A percentile compares a stretch with the other conserved stretches of the same genome.
phyloP scores from a whole-genome alignment of 2,329 filamentous ascomycete genomes.

The Truncatella angustata region DNA sequence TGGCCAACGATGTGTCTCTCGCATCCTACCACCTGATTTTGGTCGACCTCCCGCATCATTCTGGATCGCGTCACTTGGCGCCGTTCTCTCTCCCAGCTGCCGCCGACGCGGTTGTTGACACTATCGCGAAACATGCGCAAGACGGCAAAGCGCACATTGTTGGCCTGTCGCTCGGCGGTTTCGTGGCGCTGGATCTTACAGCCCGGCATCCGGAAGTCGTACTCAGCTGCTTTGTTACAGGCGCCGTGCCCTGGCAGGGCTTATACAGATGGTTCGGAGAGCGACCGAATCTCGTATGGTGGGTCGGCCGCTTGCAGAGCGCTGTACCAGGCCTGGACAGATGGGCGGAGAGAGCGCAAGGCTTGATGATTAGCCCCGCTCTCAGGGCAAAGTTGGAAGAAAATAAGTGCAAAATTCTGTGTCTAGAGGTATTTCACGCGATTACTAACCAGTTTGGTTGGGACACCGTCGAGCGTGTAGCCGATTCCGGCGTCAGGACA shows the following conservation, averaged over 20 bases:
- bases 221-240: conserved; percentile 1
- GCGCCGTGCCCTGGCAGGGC: neutral
- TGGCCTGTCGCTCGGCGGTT: conserved; percentile 9
- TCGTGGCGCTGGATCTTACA: conserved; percentile 2
- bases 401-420: neutral
- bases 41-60: conserved; percentile 8
- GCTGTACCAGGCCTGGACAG: neutral
- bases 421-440: neutral
- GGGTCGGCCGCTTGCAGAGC: neutral
- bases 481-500: neutral
- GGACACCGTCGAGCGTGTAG: neutral
- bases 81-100: conserved; percentile 4
- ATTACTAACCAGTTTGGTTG: neutral
- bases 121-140: conserved; percentile 5
- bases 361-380: neutral
- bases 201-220: conserved; percentile 8
- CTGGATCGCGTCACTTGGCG: neutral
- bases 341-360: neutral
- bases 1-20: neutral
- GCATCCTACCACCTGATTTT: conserved; percentile 9
- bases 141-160: conserved; percentile 9
- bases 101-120: neutral
- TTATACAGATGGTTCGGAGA: neutral
- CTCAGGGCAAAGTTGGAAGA: neutral
- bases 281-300: neutral